Percentiles rank a stretch among this genome's conserved stretches.
Conservation (phyloP, 2,329 filamentous ascomycete genomes). For the Fonsecaea monophora region DNA sequence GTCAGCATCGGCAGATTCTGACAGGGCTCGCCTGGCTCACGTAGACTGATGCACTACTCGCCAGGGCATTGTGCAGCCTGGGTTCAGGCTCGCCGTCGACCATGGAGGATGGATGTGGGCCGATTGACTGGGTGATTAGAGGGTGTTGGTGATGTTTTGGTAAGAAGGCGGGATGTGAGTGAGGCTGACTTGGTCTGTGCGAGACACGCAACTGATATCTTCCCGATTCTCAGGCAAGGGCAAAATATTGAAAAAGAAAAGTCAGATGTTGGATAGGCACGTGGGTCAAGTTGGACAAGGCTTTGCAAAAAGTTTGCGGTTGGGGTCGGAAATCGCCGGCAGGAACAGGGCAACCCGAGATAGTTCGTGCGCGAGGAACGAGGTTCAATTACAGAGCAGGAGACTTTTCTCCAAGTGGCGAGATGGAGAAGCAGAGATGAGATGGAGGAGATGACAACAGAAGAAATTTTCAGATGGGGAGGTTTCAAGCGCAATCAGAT, state of each 20-base stretch:
- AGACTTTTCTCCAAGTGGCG: background rate
- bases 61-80: conserved; percentile 36
- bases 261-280: conserved; percentile 20
- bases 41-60: conserved; percentile 66
- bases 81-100: conserved; percentile 26
- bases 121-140: background rate
- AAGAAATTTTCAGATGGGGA: conserved; percentile 21
- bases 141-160: background rate
- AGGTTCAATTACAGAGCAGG: background rate
- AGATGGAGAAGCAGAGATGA: conserved; percentile 13
- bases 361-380: background rate
- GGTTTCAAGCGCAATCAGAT: background rate
- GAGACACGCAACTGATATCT: conserved; percentile 3
- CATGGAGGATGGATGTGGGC: conserved; percentile 25
- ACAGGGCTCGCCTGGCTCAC: conserved; percentile 51
- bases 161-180: background rate
- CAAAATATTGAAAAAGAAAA: conserved; percentile 8
- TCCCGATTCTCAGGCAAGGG: background rate
- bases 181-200: background rate
- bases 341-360: conserved; percentile 6
- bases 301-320: conserved; percentile 28
- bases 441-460: conserved; percentile 9
- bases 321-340: conserved; percentile 31
- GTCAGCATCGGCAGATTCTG: conserved; percentile 18
- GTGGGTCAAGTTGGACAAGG: conserved; percentile 28